Conservation (phyloP, 768 basidiomycete genomes). For the Suillus alpinus region DNA sequence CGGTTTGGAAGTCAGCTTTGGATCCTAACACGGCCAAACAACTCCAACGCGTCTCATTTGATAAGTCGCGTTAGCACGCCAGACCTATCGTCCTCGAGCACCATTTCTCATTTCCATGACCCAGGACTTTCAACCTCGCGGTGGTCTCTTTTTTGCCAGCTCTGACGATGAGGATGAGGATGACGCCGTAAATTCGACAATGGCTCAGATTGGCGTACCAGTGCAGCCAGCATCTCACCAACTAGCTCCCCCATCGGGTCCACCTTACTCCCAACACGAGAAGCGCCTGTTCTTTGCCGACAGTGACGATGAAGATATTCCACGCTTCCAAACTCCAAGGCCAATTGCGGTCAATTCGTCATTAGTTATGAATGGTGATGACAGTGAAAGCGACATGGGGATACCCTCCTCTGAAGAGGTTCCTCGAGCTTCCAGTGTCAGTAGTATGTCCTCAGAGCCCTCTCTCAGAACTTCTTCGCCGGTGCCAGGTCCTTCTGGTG, state of each 20-base stretch:
- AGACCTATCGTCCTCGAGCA: not conserved
- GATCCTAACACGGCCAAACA: slow-evolving; percentile 25
- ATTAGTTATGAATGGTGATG: slow-evolving; percentile 35
- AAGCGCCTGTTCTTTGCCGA: slow-evolving; percentile 40
- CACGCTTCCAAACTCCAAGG: slow-evolving; percentile 11
- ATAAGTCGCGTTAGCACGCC: slow-evolving; percentile 4
- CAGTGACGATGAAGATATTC: slow-evolving; percentile 42
- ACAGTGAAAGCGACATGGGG: slow-evolving; percentile 34
- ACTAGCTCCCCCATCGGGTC: slow-evolving; percentile 2
- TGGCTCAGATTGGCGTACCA: not conserved
- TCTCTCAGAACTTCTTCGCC: slow-evolving; percentile 27
- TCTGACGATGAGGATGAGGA: slow-evolving; percentile 51
- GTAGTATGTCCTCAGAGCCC: slow-evolving; percentile 33
- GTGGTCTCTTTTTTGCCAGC: slow-evolving; percentile 55
- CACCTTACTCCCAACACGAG: slow-evolving; percentile 18
- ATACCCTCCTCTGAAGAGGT: slow-evolving; percentile 29
- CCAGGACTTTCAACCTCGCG: not conserved
- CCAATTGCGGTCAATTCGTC: slow-evolving; percentile 26
- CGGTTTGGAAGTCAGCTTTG: not conserved
- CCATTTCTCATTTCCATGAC: not conserved
- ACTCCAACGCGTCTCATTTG: slow-evolving; percentile 11
- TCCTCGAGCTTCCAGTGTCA: slow-evolving; percentile 40
- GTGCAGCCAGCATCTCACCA: not conserved
- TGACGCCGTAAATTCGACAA: slow-evolving; percentile 13
- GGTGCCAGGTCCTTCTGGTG: slow-evolving; percentile 11